Evolutionary conservation across 2,329 filamentous ascomycete species (phyloP), one percentile per base, ranked within the genome.

Genomic region (Lasiodiplodia gonubiensis): DNA sequence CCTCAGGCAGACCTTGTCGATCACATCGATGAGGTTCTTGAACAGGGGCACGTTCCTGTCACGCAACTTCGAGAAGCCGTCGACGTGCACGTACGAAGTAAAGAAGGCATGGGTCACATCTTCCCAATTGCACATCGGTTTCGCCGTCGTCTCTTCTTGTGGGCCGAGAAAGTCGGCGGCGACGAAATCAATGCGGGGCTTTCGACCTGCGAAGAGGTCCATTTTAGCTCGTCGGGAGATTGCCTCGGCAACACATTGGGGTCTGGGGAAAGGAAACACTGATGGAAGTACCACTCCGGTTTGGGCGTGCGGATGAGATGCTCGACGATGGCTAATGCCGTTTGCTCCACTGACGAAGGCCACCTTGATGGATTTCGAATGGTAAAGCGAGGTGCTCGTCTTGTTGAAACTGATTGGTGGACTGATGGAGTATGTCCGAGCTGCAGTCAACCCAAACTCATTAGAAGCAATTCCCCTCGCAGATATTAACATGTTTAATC

Each of bases 281-380:
- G 14, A 39, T 10, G 25, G 30, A 48, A 23, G 10, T 53, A 53
- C 60, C 48, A 64, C 42, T 64, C 60, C 27, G 60, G 16, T 30
- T 74, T 71, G 0, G 75, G 72, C 14, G 69, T 69, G 5, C 71
- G 67, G n/a, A 72, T 68, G 5, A 80, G 68, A 51, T 79, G 71
- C 66, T 80, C 76, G 18, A 79, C 67, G 18, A 80, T 73, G 1
- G 77, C 70, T 77, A 49, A 79, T 76, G 27, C 78, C 77, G 68
- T 78, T 79, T 16, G 65, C 72, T 35, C 76, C 77, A 7, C 77
- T 75, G 23, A 79, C 72, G 52, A 80, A 75, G 7, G 77, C 77
- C 7, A 74, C 72, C 57, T 77, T 78, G 8, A 61, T 27, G 1
- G 39, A 25, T 2, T 63, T 37, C 5, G 39, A 16, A 7, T 48